phyloP scores from a whole-genome alignment of 179 eudicot genomes.

The Heliamphora pulchella region DNA sequence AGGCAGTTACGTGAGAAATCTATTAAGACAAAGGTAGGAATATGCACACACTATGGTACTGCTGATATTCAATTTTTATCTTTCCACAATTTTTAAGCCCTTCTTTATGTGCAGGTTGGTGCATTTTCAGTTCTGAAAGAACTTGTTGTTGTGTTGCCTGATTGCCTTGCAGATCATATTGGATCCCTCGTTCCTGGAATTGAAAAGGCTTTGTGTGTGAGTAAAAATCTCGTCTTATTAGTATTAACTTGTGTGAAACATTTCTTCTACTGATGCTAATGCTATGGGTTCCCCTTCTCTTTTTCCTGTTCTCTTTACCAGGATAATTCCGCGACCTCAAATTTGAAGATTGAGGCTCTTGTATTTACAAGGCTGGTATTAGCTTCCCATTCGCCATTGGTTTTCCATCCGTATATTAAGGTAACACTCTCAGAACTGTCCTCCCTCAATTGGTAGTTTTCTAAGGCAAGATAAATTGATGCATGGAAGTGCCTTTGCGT shows the following conservation, averaged over 20 bases:
- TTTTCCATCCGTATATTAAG: conserved; percentile 89
- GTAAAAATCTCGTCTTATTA: conserved; percentile 20
- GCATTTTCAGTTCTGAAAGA: conserved; percentile 97
- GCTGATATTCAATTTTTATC: conserved; percentile 14
- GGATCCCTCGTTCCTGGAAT: conserved; percentile 92
- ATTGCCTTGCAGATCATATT: conserved; percentile 90
- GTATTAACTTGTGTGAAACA: background rate
- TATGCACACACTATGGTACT: conserved; percentile 4
- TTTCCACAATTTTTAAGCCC: conserved; percentile 14
- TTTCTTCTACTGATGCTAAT: background rate
- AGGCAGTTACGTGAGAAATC: conserved; percentile 94
- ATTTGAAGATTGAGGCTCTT: conserved; percentile 95
- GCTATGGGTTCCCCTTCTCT: conserved; percentile 4
- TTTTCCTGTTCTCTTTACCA: conserved; percentile 29
- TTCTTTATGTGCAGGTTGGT: conserved; percentile 54
- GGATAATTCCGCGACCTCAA: conserved; percentile 96
- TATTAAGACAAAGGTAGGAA: conserved; percentile 77
- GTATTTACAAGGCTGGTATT: conserved; percentile 81
- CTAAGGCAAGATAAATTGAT: background rate
- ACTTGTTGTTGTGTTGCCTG: conserved; percentile 89
- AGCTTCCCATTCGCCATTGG: conserved; percentile 84
- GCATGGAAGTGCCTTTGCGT: background rate
- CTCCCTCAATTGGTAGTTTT: background rate
- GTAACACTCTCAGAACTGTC: conserved; percentile 27
- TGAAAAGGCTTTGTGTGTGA: conserved; percentile 88